Conservation (phyloP, 371 early-diverging fungal genomes). For the Mortierella sp. region DNA sequence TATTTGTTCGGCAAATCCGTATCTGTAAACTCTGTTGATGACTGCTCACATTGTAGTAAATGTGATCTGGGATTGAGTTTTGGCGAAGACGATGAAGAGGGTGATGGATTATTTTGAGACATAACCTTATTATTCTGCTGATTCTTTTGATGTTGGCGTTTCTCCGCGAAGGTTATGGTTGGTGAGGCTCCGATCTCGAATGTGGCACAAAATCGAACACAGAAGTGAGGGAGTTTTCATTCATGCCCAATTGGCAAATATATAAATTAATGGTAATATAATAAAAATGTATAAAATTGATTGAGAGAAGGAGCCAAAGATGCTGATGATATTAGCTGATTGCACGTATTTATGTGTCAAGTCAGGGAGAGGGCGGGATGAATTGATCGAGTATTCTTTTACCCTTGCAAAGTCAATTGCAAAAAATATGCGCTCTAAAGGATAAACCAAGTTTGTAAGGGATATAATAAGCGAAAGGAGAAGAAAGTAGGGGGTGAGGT, state of each 20-base stretch:
- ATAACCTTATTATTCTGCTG: conserved; percentile 1
- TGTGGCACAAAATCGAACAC: background rate
- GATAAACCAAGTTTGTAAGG: too few species aligned
- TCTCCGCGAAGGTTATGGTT: background rate
- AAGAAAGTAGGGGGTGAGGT: background rate
- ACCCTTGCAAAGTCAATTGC: too few species aligned
- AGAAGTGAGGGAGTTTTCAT: background rate
- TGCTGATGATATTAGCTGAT: too few species aligned
- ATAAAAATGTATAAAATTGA: too few species aligned
- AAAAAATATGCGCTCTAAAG: too few species aligned
- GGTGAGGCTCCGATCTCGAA: background rate
- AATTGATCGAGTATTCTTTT: too few species aligned
- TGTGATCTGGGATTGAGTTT: background rate
- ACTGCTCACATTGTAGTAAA: background rate
- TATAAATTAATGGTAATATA: too few species aligned
- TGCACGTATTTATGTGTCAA: too few species aligned
- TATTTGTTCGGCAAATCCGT: too few species aligned
- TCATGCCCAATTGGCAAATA: too few species aligned
- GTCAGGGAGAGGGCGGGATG: background rate
- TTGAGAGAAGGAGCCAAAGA: too few species aligned
- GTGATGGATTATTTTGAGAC: background rate
- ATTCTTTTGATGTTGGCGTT: background rate
- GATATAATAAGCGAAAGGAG: background rate
- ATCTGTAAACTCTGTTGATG: background rate
- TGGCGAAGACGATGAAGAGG: background rate